phyloP scores from a whole-genome alignment of 2,329 filamentous ascomycete species.

The Fusarium sambucinum region DNA sequence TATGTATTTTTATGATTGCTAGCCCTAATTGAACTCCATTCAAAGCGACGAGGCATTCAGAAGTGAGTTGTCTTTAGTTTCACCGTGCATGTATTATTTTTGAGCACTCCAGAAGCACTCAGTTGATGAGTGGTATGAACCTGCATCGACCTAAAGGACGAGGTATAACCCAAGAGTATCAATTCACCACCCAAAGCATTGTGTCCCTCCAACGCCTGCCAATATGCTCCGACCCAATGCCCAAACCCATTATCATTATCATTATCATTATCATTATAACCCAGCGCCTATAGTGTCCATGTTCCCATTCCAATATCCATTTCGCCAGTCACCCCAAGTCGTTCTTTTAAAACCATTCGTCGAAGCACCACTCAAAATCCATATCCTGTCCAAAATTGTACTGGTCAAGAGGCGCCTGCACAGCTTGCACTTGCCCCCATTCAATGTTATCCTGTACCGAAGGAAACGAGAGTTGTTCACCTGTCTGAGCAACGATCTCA shows the following conservation, averaged over 20 bases:
- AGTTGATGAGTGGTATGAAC: neutral
- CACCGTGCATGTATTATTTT: no score
- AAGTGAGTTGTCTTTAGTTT: neutral
- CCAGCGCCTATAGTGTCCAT: slow-evolving; percentile 5
- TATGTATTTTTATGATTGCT: slow-evolving; percentile 40
- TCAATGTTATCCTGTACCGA: slow-evolving; percentile 1
- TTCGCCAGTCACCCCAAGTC: neutral
- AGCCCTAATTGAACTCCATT: slow-evolving; percentile 27
- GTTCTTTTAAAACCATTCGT: neutral
- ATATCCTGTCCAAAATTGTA: neutral
- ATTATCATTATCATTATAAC: neutral
- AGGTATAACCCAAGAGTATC: neutral
- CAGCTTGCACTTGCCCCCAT: neutral
- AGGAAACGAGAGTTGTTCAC: slow-evolving; percentile 1
- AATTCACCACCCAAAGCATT: neutral
- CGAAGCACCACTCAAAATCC: neutral
- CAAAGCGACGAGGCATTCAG: neutral
- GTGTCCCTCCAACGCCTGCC: neutral
- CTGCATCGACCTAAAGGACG: accelerated
- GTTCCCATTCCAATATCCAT: neutral
- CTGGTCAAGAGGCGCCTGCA: neutral
- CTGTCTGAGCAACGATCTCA: neutral
- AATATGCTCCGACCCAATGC: neutral
- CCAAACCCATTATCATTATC: neutral
- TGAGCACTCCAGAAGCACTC: no score